Conservation (phyloP, 2,329 filamentous ascomycete species). For the Ascochyta rabiei region DNA sequence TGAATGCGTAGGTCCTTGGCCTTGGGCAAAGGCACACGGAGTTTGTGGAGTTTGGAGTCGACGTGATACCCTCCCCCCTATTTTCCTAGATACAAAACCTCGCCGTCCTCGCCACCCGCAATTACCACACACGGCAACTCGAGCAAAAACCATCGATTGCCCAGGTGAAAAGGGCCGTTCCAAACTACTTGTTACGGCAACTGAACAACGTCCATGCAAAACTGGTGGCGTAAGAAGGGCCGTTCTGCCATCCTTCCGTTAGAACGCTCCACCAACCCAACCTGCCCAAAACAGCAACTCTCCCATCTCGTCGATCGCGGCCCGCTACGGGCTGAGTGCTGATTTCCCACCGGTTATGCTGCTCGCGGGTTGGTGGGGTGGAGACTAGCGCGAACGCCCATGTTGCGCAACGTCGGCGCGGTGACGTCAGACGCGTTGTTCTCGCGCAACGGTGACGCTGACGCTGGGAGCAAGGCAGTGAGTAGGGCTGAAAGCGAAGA, state of each 20-base stretch:
- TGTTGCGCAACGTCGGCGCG: not conserved
- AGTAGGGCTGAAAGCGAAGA: not conserved
- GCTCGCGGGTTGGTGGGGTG: not conserved
- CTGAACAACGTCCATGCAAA: not conserved
- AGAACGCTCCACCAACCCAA: not conserved
- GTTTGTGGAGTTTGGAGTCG: not conserved
- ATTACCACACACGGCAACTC: not conserved
- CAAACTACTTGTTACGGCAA: constrained; percentile 4
- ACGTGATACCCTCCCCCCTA: not conserved
- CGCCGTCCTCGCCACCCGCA: not conserved
- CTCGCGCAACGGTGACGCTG: not conserved
- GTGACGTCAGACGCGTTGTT: not conserved
- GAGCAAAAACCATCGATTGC: not conserved
- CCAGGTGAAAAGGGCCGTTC: constrained; percentile 4
- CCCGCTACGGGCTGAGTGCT: constrained; percentile 1
- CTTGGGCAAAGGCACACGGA: not conserved
- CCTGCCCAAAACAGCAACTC: not conserved
- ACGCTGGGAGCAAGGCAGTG: not conserved
- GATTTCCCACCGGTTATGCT: not conserved
- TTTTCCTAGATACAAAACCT: too few species aligned
- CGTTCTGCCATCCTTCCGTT: constrained; percentile 7
- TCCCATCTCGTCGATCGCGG: not conserved
- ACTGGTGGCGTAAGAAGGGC: constrained; percentile 17
- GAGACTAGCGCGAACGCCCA: not conserved
- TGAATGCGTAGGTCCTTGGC: not conserved